A percentile compares a stretch with the other conserved stretches of the same genome.
These are phyloP conservation scores for Pythium aquatile DNA, from an alignment of 352 stramenopile genomes.

Conservation along the genomic window DNA sequence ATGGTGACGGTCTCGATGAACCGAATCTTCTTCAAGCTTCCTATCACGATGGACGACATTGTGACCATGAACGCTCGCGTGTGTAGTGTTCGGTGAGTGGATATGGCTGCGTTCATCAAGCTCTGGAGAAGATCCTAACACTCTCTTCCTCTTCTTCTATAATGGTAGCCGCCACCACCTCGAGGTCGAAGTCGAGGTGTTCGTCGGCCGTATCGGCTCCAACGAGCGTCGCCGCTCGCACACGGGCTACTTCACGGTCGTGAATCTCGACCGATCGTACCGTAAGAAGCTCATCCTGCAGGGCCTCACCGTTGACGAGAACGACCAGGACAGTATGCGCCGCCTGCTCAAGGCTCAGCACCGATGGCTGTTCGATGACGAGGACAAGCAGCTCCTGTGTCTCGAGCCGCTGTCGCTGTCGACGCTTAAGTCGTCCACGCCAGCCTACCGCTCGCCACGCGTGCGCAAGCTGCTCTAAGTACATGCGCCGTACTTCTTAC, in stretches of 20 bases:
- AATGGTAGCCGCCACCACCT: constrained; percentile 48
- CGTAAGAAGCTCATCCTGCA: constrained; percentile 57
- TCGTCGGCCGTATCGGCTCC: constrained; percentile 52
- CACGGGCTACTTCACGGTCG: constrained; percentile 70
- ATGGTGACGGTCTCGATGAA: constrained; percentile 71
- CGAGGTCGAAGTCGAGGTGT: constrained; percentile 76
- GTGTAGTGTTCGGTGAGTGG: constrained; percentile 50
- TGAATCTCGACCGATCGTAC: constrained; percentile 61
- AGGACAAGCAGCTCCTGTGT: constrained; percentile 56
- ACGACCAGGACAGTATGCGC: constrained; percentile 64
- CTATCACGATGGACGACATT: constrained; percentile 64
- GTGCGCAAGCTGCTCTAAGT: constrained; percentile 23
- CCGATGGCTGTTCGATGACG: constrained; percentile 66
- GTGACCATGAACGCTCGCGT: constrained; percentile 64
- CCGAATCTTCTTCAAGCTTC: constrained; percentile 70
- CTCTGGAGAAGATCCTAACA: neutral
- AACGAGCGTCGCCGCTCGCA: constrained; percentile 52
- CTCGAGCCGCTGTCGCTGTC: constrained; percentile 54
- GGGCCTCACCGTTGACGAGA: constrained; percentile 53
- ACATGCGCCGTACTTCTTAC: neutral
- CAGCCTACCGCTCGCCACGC: constrained; percentile 2
- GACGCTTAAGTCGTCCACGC: constrained; percentile 22
- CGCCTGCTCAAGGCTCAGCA: constrained; percentile 69
- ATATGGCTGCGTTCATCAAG: neutral
- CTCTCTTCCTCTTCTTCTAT: neutral